A percentile compares a stretch with the other conserved stretches of the same genome.
phyloP scores from a whole-genome alignment of 306 rosid species.

The Vigna angularis region DNA sequence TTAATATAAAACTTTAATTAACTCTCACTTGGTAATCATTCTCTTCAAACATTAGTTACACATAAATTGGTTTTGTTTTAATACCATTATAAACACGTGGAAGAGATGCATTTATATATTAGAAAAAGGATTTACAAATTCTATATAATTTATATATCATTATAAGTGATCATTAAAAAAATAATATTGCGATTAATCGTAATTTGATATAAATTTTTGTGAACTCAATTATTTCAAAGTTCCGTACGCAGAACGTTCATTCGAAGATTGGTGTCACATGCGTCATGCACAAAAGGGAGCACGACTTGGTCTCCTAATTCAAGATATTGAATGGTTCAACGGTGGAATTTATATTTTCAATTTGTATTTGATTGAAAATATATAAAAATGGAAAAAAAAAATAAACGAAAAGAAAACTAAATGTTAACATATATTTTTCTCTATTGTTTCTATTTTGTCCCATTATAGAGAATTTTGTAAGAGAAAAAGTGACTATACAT shows the following conservation, averaged over 20 bases:
- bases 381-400: not conserved
- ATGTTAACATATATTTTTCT: not conserved
- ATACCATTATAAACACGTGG: too few species aligned
- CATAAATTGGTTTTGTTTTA: too few species aligned
- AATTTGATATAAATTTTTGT: not conserved
- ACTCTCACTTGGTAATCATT: too few species aligned
- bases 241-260: constrained; percentile 27
- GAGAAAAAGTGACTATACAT: not conserved
- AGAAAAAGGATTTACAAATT: too few species aligned
- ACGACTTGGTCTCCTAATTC: constrained; percentile 39
- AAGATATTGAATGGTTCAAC: constrained; percentile 29
- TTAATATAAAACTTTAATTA: too few species aligned
- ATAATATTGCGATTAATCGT: not conserved
- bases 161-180: not conserved
- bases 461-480: not conserved
- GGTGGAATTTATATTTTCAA: not conserved
- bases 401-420: not conserved
- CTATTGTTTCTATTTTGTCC: not conserved
- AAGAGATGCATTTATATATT: too few species aligned
- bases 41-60: too few species aligned
- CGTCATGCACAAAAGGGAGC: constrained; percentile 41
- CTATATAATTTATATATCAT: too few species aligned
- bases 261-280: constrained; percentile 12
- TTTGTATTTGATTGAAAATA: not conserved
- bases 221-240: not conserved